These are phyloP conservation scores for Leptographium procerum DNA, from an alignment of 2,329 filamentous ascomycete species.

Conservation along the genomic window DNA sequence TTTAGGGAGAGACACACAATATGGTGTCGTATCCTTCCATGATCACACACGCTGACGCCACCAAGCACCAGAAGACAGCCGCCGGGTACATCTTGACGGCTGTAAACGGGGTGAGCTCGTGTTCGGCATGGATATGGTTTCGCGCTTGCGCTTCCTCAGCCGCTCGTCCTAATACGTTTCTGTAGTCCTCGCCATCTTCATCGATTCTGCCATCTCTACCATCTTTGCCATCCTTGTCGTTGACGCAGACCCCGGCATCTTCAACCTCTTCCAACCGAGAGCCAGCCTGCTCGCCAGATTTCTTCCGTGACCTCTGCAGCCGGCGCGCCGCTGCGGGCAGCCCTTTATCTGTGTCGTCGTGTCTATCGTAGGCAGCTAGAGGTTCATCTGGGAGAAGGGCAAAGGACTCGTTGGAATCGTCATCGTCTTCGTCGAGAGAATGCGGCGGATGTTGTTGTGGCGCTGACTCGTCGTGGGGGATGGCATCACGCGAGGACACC, in stretches of 20 bases:
- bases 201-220: too few species aligned
- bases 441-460: background rate
- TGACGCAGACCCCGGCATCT: background rate
- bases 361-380: background rate
- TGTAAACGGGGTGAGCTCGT: background rate
- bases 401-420: background rate
- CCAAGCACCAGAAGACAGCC: slow-evolving; percentile 11
- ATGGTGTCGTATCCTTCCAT: slow-evolving; percentile 17
- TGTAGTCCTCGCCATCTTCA: background rate
- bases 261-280: background rate
- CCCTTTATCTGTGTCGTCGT: background rate
- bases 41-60: slow-evolving; percentile 11
- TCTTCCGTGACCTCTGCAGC: too few species aligned
- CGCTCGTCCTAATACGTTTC: background rate
- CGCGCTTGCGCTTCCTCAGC: background rate
- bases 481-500: background rate
- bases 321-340: too few species aligned
- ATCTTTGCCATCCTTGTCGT: too few species aligned
- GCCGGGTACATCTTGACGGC: slow-evolving; percentile 8
- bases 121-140: background rate
- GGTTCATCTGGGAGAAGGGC: background rate
- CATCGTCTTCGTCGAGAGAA: background rate
- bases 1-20: slow-evolving; percentile 2
- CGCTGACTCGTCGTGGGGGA: background rate
- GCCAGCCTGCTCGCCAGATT: background rate